Evolutionary conservation across 2,329 filamentous ascomycete genomes (phyloP), one percentile per base, ranked within the genome.

Genomic region (Capronia coronata): DNA sequence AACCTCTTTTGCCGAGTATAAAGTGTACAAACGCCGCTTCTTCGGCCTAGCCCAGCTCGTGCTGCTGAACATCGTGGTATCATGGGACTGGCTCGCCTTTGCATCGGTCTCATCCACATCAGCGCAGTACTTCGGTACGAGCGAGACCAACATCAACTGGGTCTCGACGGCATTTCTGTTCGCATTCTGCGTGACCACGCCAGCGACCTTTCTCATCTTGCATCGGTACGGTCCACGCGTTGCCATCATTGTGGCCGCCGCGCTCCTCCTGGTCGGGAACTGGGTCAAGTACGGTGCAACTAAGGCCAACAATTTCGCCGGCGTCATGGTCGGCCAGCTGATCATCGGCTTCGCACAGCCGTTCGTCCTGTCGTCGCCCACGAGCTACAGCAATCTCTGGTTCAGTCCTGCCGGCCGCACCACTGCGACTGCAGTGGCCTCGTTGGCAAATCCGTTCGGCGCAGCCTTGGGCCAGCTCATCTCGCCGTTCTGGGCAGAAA

Each of bases 81-180:
- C 87, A 63, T 97, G 91, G 91, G 88, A 94, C 78, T 97, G 91
- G 91, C 79, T 97, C 60, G 93, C 89, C 5, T 96, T 89, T 67
- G 85, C 90, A 1, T 85, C 91, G 34, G 83, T 95, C 25, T 87
- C 87, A 1, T 78, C 78, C 27, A 80, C 83, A 18, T 78, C 87
- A 1, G 81, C 89, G 0, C 60, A 74, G 19, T 95, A 89, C 71
- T 97, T 94, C 64, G 59, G 71, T 44, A 86, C 90, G 10, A 77
- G 76, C 27, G 82, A 90, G 62, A 82, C 79, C 13, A 78, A 79
- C 25, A 84, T 97, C 69, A 97, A 97, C 69, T 97, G 93, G 93
- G 76, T 95, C 55, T 89, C 84, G 63, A 97, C 86, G 0, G 83
- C 77, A 32, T 95, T 94, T 65, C 75, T 95, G 42, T 91, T 97